Conservation (phyloP, 768 basidiomycete genomes). For the Tulasnella sp. region DNA sequence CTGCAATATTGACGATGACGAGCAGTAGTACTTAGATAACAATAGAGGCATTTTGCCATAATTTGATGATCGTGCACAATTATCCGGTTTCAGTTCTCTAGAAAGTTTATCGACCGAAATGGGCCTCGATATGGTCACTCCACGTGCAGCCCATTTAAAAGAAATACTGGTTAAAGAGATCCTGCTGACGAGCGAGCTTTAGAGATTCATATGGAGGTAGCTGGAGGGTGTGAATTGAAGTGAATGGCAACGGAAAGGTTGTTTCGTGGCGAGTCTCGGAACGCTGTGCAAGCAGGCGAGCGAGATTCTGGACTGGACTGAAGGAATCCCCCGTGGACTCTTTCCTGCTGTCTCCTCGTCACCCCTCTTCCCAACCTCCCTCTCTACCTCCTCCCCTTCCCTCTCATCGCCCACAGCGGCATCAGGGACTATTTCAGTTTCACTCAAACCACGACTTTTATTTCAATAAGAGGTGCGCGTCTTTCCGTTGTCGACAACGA, state of each 20-base stretch:
- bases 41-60: constrained; percentile 3
- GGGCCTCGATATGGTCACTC: background rate
- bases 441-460: background rate
- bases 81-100: background rate
- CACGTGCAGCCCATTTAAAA: background rate
- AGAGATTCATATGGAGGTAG: background rate
- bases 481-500: background rate
- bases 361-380: constrained; percentile 3
- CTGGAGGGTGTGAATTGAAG: background rate
- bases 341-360: background rate
- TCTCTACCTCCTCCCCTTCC: constrained; percentile 7
- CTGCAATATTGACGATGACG: background rate
- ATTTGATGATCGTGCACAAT: background rate
- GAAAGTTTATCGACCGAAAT: background rate
- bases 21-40: background rate
- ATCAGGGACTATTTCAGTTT: background rate
- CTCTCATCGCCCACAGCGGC: background rate
- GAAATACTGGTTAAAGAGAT: background rate
- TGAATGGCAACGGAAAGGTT: background rate
- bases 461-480: background rate
- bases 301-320: constrained; percentile 1
- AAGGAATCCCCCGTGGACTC: constrained; percentile 2
- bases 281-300: background rate
- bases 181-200: background rate
- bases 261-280: background rate